A percentile compares a stretch with the other conserved stretches of the same genome.
Conservation (phyloP, 1,139 yeast genomes). For the Geotrichum siamense region DNA sequence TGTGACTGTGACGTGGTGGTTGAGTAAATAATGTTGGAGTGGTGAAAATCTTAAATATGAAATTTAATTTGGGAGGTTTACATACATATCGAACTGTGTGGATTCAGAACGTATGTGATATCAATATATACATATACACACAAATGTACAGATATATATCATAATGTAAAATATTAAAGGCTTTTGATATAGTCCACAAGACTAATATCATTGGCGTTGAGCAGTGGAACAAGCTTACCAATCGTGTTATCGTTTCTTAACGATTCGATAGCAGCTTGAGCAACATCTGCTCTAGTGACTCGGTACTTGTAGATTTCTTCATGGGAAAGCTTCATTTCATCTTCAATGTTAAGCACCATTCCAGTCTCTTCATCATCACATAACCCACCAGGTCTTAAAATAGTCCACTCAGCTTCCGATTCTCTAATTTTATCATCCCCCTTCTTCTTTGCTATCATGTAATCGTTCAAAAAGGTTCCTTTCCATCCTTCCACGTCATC, state of each 20-base stretch:
- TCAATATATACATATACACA: background rate
- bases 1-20: slow-evolving; percentile 4
- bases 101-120: no score
- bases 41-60: background rate
- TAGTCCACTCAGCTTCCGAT: slow-evolving; percentile 44
- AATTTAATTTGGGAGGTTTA: background rate
- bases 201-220: slow-evolving; percentile 10
- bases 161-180: background rate
- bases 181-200: slow-evolving; percentile 3
- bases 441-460: slow-evolving; percentile 49
- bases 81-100: no score
- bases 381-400: slow-evolving; percentile 45
- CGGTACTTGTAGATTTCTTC: background rate
- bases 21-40: slow-evolving; percentile 6
- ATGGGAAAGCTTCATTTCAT: background rate
- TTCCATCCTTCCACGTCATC: slow-evolving; percentile 41
- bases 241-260: slow-evolving; percentile 8
- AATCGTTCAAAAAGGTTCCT: slow-evolving; percentile 35
- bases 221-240: slow-evolving; percentile 8
- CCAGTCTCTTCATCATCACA: slow-evolving; percentile 41
- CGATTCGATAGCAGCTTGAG: slow-evolving; percentile 8
- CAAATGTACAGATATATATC: background rate
- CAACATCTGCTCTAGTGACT: slow-evolving; percentile 12
- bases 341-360: slow-evolving; percentile 21
- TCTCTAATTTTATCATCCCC: slow-evolving; percentile 45